Conservation (phyloP, 805 yeast genomes). For the Teunomyces cretensis region DNA sequence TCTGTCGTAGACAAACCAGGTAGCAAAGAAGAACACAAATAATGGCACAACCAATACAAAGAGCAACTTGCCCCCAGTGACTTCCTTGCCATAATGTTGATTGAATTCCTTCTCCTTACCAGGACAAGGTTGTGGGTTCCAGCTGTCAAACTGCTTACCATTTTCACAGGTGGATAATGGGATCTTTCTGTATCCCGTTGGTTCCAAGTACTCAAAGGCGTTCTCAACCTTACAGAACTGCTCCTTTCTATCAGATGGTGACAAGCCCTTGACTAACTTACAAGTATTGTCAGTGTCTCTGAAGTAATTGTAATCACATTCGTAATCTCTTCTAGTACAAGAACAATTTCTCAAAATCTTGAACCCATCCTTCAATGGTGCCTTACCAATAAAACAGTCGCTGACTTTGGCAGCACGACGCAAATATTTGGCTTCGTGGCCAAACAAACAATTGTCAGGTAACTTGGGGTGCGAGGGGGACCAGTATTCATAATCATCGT, state of each 20-base stretch:
- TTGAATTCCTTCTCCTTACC: constrained; percentile 72
- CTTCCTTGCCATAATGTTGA: constrained; percentile 50
- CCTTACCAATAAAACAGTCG: constrained; percentile 71
- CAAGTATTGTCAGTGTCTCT: constrained; percentile 80
- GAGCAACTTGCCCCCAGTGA: constrained; percentile 55
- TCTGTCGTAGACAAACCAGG: constrained; percentile 73
- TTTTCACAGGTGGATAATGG: constrained; percentile 85
- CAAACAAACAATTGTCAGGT: constrained; percentile 41
- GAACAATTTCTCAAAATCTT: constrained; percentile 65
- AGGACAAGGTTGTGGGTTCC: constrained; percentile 76
- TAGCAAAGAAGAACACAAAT: constrained; percentile 49
- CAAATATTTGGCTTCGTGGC: constrained; percentile 41
- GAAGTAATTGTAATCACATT: constrained; percentile 86
- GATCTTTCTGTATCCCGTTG: constrained; percentile 89
- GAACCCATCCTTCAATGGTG: constrained; percentile 56
- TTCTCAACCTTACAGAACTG: constrained; percentile 58
- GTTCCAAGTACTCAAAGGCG: constrained; percentile 71
- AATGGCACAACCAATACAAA: constrained; percentile 59
- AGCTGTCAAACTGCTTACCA: constrained; percentile 69
- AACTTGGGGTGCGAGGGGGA: constrained; percentile 37
- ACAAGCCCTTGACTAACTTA: constrained; percentile 70
- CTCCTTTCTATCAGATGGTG: constrained; percentile 60
- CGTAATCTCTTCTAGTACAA: constrained; percentile 85
- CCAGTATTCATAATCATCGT: constrained; percentile 45
- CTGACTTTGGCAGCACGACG: constrained; percentile 44